Percentiles rank a stretch among this genome's conserved stretches.
These are phyloP conservation scores for Paecilomyces fulvus DNA, from an alignment of 2,329 filamentous ascomycete species.

Conservation along the genomic window DNA sequence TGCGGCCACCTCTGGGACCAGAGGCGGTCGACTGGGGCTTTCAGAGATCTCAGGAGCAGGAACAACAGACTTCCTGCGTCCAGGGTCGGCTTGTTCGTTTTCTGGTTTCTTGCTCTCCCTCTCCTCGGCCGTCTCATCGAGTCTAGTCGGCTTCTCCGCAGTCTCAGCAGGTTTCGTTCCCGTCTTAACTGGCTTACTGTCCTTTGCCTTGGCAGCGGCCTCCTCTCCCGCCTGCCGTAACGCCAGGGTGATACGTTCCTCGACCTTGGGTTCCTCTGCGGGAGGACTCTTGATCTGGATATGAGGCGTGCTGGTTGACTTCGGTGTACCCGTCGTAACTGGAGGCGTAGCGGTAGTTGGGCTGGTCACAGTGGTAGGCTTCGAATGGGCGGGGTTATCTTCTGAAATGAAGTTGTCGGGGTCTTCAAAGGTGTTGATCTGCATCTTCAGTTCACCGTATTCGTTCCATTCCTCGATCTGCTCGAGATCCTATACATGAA, in stretches of 20 bases:
- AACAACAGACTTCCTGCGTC: constrained; percentile 22
- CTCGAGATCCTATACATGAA: constrained; percentile 62
- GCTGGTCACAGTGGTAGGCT: constrained; percentile 16
- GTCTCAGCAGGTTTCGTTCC: constrained; percentile 9
- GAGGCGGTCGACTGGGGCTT: constrained; percentile 19
- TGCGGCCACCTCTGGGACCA: constrained; percentile 27
- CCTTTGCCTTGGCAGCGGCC: constrained; percentile 30
- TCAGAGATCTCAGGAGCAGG: constrained; percentile 20
- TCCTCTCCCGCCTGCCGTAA: constrained; percentile 37
- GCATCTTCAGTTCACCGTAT: constrained; percentile 86
- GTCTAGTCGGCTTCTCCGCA: constrained; percentile 6
- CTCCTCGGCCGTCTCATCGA: constrained; percentile 9
- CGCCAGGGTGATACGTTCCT: constrained; percentile 30
- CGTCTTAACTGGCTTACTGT: constrained; percentile 12
- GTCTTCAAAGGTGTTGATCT: constrained; percentile 49
- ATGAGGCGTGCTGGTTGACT: constrained; percentile 19
- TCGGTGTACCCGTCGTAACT: constrained; percentile 10
- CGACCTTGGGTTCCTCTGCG: constrained; percentile 23
- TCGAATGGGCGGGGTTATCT: constrained; percentile 4
- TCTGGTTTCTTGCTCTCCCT: constrained; percentile 8
- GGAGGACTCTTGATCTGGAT: constrained; percentile 36
- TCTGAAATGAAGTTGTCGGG: constrained; percentile 12
- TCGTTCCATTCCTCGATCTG: constrained; percentile 99
- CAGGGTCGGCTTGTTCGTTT: constrained; percentile 1
- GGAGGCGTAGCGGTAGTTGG: constrained; percentile 17